Evolutionary conservation across 2,329 filamentous ascomycete species (phyloP), one percentile per base, ranked within the genome.

Genomic region (Paecilomyces sp.): DNA sequence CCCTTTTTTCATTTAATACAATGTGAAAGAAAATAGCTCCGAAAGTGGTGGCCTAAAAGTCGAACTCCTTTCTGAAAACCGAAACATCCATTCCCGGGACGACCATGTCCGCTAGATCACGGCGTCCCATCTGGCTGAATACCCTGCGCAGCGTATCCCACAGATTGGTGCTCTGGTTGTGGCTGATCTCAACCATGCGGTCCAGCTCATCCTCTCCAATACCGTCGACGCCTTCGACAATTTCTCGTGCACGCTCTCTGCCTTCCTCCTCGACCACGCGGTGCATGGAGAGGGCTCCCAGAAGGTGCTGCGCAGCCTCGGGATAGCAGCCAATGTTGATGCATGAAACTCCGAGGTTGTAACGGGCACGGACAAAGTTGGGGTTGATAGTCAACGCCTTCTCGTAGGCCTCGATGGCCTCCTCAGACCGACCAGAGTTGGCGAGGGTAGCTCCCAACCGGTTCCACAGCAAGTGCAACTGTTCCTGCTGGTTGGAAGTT

Each of bases 311-410:
- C 1, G 94, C 94, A 0, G 94, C 94, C 77, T 97, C 91, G 15
- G 90, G 88, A 73, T 92, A 92, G 76, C 93, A 97, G 58, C 92
- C 92, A 67, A 97, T 96, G 77, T 97, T 97, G 75, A 99, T 97
- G 76, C 94, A 97, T 61, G 87, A 91, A 9, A 97, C 94, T 54
- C 94, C 94, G 1, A 99, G 85, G 76, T 99, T 99, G 80, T 99
- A 99, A 53, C 94, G 85, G 2, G 94, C 94, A 60, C 94, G 90
- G 18, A 99, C 95, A 72, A 99, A 99, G 79, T 99, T 99, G 58
- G 93, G 91, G 59, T 92, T 89, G 62, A 97, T 85, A 52, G 87
- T 88, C 8, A 99, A 84, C 0, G 94, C 94, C 72, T 93, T 91
- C 70, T 95, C 92, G 76, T 99, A 99, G 0, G 94, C 94, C 53